These are phyloP conservation scores for Boletus rubescentipes DNA, from an alignment of 768 basidiomycete genomes.

Conservation along the genomic window DNA sequence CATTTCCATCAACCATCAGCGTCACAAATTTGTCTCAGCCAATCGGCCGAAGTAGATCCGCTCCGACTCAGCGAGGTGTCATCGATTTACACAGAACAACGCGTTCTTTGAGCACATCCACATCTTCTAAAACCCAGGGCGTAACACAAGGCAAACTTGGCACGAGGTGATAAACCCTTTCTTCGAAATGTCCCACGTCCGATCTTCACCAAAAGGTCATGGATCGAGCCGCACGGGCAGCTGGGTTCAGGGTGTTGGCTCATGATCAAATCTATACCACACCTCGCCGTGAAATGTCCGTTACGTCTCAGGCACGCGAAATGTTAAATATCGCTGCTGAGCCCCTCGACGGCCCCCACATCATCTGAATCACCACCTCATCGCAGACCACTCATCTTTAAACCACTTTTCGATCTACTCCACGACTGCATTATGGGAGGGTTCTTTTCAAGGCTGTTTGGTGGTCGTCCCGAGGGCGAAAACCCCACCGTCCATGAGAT, in stretches of 20 bases:
- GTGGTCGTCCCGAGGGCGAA: background rate
- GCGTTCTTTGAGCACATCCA: background rate
- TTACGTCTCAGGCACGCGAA: background rate
- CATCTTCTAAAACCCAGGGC: background rate
- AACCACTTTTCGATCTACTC: background rate
- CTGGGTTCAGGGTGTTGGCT: conserved; percentile 4
- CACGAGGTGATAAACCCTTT: background rate
- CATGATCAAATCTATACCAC: background rate
- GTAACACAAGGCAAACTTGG: background rate
- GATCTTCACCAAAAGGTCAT: background rate
- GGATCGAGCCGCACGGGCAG: background rate
- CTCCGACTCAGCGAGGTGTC: conserved; percentile 4
- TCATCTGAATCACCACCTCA: background rate
- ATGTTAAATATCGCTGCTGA: background rate
- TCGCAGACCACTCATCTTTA: background rate
- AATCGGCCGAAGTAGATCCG: background rate
- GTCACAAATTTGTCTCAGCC: background rate
- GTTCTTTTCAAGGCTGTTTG: conserved; percentile 3
- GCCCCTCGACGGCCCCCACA: background rate
- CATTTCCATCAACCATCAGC: background rate
- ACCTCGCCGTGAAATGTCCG: background rate
- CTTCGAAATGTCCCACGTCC: background rate
- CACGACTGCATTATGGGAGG: conserved; percentile 8
- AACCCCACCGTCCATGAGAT: conserved; percentile 17
- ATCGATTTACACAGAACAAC: background rate